Evolutionary conservation across 2,329 filamentous ascomycete species (phyloP).

Genomic region (Alternaria gansuensis): DNA sequence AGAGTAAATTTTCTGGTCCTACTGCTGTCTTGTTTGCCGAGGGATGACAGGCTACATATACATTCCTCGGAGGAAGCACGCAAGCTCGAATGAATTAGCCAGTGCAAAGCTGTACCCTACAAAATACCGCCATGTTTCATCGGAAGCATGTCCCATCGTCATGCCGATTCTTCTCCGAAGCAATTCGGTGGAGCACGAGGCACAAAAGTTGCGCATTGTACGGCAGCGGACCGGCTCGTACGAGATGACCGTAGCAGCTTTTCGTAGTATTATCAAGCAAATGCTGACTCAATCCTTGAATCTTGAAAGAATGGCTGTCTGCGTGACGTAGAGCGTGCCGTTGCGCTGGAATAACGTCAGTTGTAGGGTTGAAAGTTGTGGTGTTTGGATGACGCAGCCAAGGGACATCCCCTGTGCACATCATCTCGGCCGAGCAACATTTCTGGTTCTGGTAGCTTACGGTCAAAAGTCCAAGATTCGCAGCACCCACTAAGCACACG

Average conservation of each 20-base stretch:
- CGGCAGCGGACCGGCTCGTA: neutral
- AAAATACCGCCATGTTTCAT: slow-evolving; percentile 1
- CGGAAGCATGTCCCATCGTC: neutral
- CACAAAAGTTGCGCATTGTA: neutral
- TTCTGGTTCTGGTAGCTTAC: neutral
- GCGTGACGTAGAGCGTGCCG: neutral
- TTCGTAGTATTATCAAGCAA: too few relatives aligned
- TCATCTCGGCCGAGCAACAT: slow-evolving; percentile 11
- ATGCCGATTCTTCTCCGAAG: slow-evolving; percentile 7
- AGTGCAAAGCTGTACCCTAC: neutral
- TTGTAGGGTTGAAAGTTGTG: slow-evolving; percentile 2
- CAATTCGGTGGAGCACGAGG: slow-evolving; percentile 4
- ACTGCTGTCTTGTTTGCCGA: neutral
- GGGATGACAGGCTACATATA: slow-evolving; percentile 1
- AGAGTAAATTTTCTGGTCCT: neutral
- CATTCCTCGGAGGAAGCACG: neutral
- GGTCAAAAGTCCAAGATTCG: neutral
- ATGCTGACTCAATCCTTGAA: neutral
- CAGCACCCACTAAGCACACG: neutral
- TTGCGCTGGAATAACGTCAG: neutral
- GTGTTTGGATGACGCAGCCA: slow-evolving; percentile 7
- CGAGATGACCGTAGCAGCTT: neutral
- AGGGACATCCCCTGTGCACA: slow-evolving; percentile 1
- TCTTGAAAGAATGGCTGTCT: neutral
- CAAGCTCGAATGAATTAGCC: neutral